Evolutionary conservation across 116 monocot species (phyloP).

Genomic region (Dioscorea cayenensis): DNA sequence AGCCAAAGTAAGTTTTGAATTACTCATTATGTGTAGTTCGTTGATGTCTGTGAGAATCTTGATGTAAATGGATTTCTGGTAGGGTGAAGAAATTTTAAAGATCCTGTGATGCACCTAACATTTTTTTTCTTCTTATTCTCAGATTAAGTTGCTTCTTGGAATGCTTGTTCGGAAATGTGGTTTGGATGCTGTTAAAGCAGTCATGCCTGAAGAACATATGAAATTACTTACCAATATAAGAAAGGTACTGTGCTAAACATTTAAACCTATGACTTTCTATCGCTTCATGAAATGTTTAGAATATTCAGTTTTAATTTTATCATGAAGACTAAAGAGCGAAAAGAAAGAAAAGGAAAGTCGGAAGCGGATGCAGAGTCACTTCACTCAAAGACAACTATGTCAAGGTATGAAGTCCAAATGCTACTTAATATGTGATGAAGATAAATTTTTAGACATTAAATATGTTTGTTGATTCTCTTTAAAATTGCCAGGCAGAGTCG

Average conservation of each 20-base stretch:
- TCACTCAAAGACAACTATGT: constrained; percentile 53
- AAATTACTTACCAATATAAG: constrained; percentile 86
- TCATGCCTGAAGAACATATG: constrained; percentile 98
- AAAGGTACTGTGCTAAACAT: constrained; percentile 38
- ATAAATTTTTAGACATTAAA: background rate
- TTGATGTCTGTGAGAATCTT: too few relatives aligned
- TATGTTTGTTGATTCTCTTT: background rate
- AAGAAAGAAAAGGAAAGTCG: constrained; percentile 68
- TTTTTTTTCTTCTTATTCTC: constrained; percentile 3
- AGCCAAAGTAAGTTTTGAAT: constrained; percentile 54
- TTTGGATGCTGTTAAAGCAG: constrained; percentile 83
- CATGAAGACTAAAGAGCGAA: constrained; percentile 61
- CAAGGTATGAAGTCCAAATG: constrained; percentile 42
- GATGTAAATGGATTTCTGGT: too few relatives aligned
- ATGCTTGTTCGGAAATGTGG: constrained; percentile 97
- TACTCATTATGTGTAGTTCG: background rate
- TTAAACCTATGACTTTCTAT: background rate
- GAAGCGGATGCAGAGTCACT: constrained; percentile 47
- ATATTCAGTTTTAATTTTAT: background rate
- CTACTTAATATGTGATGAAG: too few relatives aligned
- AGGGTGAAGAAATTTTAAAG: too few relatives aligned
- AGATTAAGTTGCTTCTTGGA: constrained; percentile 86
- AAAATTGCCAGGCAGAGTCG: constrained; percentile 53
- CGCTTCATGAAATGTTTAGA: background rate
- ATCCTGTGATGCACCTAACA: too few relatives aligned